Percentiles rank a stretch among this genome's conserved stretches.
These are phyloP conservation scores for Neonectria sp. DNA, from an alignment of 2,329 filamentous ascomycete genomes.

Conservation along the genomic window DNA sequence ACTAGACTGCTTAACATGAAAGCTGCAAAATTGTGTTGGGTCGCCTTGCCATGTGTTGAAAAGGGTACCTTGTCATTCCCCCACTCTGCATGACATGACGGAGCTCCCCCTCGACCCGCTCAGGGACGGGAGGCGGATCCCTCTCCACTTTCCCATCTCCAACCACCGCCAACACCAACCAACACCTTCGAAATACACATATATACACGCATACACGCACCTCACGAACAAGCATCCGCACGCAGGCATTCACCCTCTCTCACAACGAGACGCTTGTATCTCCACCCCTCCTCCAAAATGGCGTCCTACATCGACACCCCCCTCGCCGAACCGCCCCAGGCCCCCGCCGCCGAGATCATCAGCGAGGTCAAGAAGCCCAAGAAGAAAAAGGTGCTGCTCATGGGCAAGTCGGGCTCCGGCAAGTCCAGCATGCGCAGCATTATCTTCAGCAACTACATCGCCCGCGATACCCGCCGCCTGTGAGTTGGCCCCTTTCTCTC, in stretches of 20 bases:
- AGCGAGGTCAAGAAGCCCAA: slow-evolving; percentile 77
- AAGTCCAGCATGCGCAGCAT: slow-evolving; percentile 99
- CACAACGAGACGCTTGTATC: slow-evolving; percentile 3
- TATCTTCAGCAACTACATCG: slow-evolving; percentile 99
- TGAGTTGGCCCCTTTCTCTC: slow-evolving; percentile 51
- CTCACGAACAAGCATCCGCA: neutral
- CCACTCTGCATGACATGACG: slow-evolving; percentile 2
- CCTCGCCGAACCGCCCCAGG: slow-evolving; percentile 45
- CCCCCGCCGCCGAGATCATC: slow-evolving; percentile 54
- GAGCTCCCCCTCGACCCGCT: neutral
- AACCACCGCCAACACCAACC: slow-evolving; percentile 26
- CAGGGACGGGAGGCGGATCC: slow-evolving; percentile 1
- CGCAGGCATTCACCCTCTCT: neutral
- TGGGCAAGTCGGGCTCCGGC: slow-evolving; percentile 97
- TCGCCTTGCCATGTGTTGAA: neutral
- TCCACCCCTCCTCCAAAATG: slow-evolving; percentile 43
- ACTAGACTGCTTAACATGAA: too few species aligned
- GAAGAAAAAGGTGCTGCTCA: slow-evolving; percentile 89
- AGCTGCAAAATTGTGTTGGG: neutral
- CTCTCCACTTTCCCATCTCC: slow-evolving; percentile 2
- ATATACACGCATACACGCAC: neutral
- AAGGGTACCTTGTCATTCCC: neutral
- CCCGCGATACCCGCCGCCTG: slow-evolving; percentile 92
- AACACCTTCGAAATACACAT: slow-evolving; percentile 48
- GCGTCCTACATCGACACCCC: slow-evolving; percentile 53